Percentiles rank a stretch among this genome's conserved stretches.
These are phyloP conservation scores for Hippophae rhamnoides DNA, from an alignment of 306 rosid species.

Conservation along the genomic window DNA sequence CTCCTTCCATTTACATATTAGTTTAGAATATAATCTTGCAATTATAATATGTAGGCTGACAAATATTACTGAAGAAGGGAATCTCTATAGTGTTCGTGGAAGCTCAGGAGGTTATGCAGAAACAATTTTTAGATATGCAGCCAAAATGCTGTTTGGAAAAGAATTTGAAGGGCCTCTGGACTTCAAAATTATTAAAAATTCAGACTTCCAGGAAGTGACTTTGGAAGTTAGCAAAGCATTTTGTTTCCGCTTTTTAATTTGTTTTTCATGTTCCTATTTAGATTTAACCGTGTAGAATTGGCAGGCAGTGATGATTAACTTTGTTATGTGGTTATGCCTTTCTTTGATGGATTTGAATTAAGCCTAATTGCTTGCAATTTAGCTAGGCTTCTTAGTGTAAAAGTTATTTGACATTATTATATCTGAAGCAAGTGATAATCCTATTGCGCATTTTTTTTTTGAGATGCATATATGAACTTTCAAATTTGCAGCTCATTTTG, in stretches of 20 bases:
- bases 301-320: background rate
- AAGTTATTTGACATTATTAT: too few species aligned
- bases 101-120: constrained; percentile 94
- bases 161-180: constrained; percentile 63
- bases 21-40: too few species aligned
- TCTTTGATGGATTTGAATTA: background rate
- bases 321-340: background rate
- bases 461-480: background rate
- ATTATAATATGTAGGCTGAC: constrained; percentile 44
- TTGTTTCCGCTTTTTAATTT: constrained; percentile 4
- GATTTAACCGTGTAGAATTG: constrained; percentile 1
- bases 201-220: constrained; percentile 81
- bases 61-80: constrained; percentile 59
- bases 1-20: constrained; percentile 8
- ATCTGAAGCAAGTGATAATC: too few species aligned
- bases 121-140: constrained; percentile 69
- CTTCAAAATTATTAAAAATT: constrained; percentile 54
- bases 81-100: constrained; percentile 72
- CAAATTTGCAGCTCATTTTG: constrained; percentile 6
- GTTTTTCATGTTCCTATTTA: constrained; percentile 9
- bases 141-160: constrained; percentile 65
- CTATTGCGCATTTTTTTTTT: background rate
- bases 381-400: too few species aligned
- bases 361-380: background rate
- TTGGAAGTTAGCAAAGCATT: constrained; percentile 49